Conservation (phyloP, 805 yeast species). For the Candida quercuum region DNA sequence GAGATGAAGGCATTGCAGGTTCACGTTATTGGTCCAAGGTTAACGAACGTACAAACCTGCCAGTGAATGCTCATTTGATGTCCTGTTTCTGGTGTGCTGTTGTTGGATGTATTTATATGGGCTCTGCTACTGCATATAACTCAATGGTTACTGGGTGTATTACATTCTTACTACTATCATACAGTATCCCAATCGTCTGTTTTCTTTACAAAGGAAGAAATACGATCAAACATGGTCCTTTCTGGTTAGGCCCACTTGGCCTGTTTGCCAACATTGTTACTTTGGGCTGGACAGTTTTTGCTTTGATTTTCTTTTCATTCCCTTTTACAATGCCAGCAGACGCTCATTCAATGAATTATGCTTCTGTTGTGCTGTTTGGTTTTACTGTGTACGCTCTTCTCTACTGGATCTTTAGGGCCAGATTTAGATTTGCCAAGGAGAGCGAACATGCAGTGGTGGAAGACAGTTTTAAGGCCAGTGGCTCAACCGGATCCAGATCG, state of each 20-base stretch:
- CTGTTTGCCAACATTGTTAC: conserved; percentile 43
- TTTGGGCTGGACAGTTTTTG: conserved; percentile 53
- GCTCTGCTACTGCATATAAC: conserved; percentile 62
- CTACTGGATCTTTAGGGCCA: conserved; percentile 47
- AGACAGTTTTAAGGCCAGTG: neutral
- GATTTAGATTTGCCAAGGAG: conserved; percentile 24
- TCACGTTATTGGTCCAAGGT: conserved; percentile 46
- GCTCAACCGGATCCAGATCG: no score
- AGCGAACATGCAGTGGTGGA: neutral
- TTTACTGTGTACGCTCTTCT: conserved; percentile 36
- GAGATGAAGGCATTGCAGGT: conserved; percentile 59
- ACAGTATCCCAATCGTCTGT: conserved; percentile 49
- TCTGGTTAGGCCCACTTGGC: conserved; percentile 59
- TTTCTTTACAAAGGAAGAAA: conserved; percentile 44
- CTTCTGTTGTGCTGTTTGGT: conserved; percentile 49
- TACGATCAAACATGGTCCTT: conserved; percentile 56
- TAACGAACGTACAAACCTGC: conserved; percentile 43
- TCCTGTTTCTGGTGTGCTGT: conserved; percentile 47
- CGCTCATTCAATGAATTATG: conserved; percentile 62
- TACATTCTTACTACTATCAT: conserved; percentile 52
- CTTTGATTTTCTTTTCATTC: conserved; percentile 56
- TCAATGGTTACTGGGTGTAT: conserved; percentile 60
- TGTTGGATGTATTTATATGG: conserved; percentile 58
- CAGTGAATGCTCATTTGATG: conserved; percentile 53
- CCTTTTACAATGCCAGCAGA: conserved; percentile 61